Conservation (phyloP, 805 yeast genomes). For the Kockiozyma suomiensis region DNA sequence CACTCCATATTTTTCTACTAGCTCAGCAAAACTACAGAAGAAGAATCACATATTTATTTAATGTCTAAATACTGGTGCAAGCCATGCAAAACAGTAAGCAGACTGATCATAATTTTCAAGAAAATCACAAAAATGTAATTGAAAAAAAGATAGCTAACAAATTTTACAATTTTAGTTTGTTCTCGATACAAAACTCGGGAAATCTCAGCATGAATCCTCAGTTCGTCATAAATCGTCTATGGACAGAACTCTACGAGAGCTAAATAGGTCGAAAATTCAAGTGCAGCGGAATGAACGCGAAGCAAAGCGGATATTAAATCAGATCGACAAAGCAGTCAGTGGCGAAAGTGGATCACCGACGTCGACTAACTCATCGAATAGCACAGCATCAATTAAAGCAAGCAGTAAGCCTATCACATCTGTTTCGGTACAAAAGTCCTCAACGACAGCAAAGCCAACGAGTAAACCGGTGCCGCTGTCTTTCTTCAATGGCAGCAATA, state of each 20-base stretch:
- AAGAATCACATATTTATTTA: no score
- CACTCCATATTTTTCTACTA: neutral
- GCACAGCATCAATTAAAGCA: neutral
- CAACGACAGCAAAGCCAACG: neutral
- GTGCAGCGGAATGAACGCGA: constrained; percentile 22
- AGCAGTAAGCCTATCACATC: neutral
- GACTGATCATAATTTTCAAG: neutral
- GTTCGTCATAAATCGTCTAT: constrained; percentile 31
- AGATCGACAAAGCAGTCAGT: constrained; percentile 26
- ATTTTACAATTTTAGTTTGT: constrained; percentile 28
- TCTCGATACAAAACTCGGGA: constrained; percentile 34
- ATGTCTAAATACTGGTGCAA: constrained; percentile 37
- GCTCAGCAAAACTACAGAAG: no score
- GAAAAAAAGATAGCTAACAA: neutral
- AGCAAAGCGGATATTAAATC: constrained; percentile 23
- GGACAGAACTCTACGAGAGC: constrained; percentile 27
- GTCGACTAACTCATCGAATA: neutral
- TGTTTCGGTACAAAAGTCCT: neutral
- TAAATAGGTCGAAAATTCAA: constrained; percentile 31
- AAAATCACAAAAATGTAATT: neutral
- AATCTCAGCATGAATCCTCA: constrained; percentile 35
- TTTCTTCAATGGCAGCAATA: neutral
- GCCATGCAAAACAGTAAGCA: constrained; percentile 34
- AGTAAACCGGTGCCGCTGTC: neutral
- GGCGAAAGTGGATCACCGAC: neutral